These are phyloP conservation scores for Trichoderma hamatum DNA, from an alignment of 2,329 filamentous ascomycete genomes.

Conservation along the genomic window DNA sequence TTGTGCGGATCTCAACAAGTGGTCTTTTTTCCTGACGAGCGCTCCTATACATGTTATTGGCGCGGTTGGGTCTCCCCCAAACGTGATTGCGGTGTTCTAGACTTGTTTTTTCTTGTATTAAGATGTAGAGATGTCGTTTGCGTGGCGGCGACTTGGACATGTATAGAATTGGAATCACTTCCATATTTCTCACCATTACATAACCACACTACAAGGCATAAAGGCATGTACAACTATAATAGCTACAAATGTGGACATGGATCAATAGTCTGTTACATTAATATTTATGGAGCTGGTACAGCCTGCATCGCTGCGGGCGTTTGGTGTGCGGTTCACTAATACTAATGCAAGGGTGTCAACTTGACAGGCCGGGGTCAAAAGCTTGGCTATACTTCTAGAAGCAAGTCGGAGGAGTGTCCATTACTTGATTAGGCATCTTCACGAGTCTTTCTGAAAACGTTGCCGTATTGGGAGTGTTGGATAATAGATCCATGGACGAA, in stretches of 20 bases:
- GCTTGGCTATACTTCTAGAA: background rate
- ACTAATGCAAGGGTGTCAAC: background rate
- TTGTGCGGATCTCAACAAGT: background rate
- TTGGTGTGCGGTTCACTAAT: background rate
- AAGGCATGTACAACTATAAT: background rate
- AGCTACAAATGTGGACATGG: background rate
- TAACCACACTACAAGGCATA: no score
- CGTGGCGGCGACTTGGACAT: background rate
- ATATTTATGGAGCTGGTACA: background rate
- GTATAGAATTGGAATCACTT: background rate
- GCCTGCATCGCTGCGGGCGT: background rate
- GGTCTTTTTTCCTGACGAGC: conserved; percentile 1
- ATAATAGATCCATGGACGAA: no score
- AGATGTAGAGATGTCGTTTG: background rate
- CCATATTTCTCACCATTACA: background rate
- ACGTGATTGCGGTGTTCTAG: conserved; percentile 8
- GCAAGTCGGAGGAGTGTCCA: no score
- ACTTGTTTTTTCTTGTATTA: background rate
- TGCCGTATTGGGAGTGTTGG: background rate
- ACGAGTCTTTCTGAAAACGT: background rate
- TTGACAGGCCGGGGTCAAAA: background rate
- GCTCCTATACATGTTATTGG: background rate
- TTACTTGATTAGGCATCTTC: no score
- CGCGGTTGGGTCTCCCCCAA: background rate
- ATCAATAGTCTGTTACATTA: background rate